Conservation (phyloP, 2,329 filamentous ascomycete species). For the Capronia epimyces region DNA sequence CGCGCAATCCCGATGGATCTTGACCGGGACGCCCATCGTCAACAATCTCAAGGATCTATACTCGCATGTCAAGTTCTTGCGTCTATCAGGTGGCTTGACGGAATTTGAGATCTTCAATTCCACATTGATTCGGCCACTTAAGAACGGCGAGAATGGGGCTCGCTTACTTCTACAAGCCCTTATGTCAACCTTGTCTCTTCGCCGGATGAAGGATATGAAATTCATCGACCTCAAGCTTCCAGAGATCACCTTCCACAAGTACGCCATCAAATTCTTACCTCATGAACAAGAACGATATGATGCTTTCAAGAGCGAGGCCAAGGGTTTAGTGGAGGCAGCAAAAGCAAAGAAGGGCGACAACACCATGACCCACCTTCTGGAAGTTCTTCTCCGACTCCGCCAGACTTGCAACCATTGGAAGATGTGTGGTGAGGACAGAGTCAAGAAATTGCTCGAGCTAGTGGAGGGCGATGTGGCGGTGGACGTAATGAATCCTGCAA, state of each 20-base stretch:
- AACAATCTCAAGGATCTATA: constrained; percentile 78
- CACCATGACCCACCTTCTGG: constrained; percentile 69
- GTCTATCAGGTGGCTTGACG: constrained; percentile 69
- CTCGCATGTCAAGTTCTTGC: constrained; percentile 71
- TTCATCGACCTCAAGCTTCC: constrained; percentile 79
- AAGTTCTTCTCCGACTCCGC: constrained; percentile 73
- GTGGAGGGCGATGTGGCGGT: constrained; percentile 65
- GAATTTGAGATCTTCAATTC: constrained; percentile 67
- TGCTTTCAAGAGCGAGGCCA: constrained; percentile 59
- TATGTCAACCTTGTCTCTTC: constrained; percentile 73
- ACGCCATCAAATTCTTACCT: constrained; percentile 65
- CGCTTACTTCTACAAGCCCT: constrained; percentile 65
- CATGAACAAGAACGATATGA: constrained; percentile 76
- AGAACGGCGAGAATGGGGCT: constrained; percentile 51
- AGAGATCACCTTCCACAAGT: constrained; percentile 68
- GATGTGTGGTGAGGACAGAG: constrained; percentile 62
- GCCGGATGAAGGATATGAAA: constrained; percentile 80
- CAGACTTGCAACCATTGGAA: constrained; percentile 89
- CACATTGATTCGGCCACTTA: constrained; percentile 64
- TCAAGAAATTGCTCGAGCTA: constrained; percentile 65
- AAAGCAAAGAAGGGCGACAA: constrained; percentile 43
- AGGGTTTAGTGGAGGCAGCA: constrained; percentile 52
- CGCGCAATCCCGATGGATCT: constrained; percentile 69
- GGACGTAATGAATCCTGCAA: constrained; percentile 61
- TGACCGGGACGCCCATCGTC: constrained; percentile 77